A percentile compares a stretch with the other conserved stretches of the same genome.
These are phyloP conservation scores for Suaeda aralocaspica DNA, from an alignment of 148 eudicot genomes.

Conservation along the genomic window DNA sequence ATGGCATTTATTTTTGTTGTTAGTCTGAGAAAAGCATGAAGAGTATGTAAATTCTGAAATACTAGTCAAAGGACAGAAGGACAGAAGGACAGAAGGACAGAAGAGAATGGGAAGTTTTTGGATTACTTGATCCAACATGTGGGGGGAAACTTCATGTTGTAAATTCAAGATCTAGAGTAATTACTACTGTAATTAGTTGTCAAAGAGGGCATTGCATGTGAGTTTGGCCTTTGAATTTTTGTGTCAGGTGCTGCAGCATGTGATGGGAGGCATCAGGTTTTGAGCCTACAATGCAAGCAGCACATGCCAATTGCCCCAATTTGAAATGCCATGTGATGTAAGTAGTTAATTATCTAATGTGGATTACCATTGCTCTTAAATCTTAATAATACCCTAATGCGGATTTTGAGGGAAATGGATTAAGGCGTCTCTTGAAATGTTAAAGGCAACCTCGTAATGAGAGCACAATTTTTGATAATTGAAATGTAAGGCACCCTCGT, in stretches of 20 bases:
- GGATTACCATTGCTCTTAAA: no score
- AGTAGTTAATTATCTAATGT: no score
- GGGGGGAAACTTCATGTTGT: neutral
- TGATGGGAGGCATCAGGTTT: neutral
- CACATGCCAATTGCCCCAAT: neutral
- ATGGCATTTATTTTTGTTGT: no score
- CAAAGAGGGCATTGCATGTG: neutral
- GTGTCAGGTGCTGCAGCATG: conserved; percentile 1
- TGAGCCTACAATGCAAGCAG: neutral
- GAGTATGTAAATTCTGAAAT: no score
- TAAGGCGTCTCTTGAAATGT: no score
- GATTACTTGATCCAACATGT: neutral
- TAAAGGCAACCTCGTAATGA: no score
- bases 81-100: neutral
- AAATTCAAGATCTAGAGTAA: neutral
- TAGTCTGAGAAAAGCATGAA: no score
- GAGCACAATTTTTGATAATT: no score
- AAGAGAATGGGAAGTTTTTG: neutral
- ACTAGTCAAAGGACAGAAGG: neutral
- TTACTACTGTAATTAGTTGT: neutral
- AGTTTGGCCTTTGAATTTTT: neutral
- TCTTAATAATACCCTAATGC: no score
- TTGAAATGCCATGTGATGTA: neutral
- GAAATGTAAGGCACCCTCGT: no score
- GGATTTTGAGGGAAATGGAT: no score